Evolutionary conservation across 805 yeast genomes (phyloP), one percentile per base, ranked within the genome.

Genomic region (Candida corydali): DNA sequence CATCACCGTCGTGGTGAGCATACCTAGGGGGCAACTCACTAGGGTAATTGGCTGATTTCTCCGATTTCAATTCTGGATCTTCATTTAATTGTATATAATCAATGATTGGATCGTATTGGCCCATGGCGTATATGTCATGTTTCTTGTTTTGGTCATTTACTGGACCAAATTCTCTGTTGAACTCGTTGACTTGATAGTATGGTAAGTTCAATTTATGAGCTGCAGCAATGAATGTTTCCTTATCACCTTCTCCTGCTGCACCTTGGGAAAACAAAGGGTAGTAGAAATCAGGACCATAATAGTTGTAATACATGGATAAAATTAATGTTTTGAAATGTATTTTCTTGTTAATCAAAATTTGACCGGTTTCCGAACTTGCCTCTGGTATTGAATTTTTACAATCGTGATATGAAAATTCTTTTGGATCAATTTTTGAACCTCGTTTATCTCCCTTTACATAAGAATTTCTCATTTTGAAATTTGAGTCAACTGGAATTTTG

Each of bases 221-320:
- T 1, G 70, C 69, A 1, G 71, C 66, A 11, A 64, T 50, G 37
- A 65, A 63, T 9, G 70, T 65, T 38, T 65, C 71, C 41, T 63
- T 63, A 40, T 65, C 71, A 17, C 71, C 71, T 45, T 60, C 65
- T 3, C 70, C 71, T 2, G 66, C 68, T 0, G 66, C 65, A 5
- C 71, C 71, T 45, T 65, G 71, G 40, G 55, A 55, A 17, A 64
- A 48, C 36, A 65, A 51, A 8, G 69, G 60, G 42, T 65, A 65
- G 47, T 50, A 65, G 41, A 51, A 59, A 26, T 54, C 52, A 12
- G 64, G 64, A 0, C 71, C 70, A 35, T 49, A 59, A 42, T 45
- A 54, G 43, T 65, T 65, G 40, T 65, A 65, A 47, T 63, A 65
- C 54, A 63, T 45, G 4, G 69, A 49, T 31, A 65, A 51, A 2